Evolutionary conservation across 345 rosid genomes (phyloP), one percentile per base, ranked within the genome.

Genomic region (Aegle marmelos): DNA sequence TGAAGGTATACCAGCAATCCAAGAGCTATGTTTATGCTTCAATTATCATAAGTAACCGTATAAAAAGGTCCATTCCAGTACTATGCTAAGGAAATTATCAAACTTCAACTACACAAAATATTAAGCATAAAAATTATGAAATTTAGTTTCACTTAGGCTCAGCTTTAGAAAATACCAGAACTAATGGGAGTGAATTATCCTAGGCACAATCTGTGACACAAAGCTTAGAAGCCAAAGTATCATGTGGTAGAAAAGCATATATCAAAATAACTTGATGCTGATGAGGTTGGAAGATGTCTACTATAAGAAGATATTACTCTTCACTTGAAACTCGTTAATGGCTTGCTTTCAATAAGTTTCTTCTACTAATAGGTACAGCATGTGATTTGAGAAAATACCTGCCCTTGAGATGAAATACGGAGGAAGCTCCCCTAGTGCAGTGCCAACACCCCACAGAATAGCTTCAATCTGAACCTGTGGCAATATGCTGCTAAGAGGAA

Each of bases 361-460:
- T 61, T 31, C 1, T 5, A 66, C 67, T 74, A 6, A 19, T 24
- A 70, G 22, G 16, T 28, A 79, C 30, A 69, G 68, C 16, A 58
- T 14, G 50, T 30, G 31, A 30, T 39, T 30, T 7, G 33, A 45
- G 59, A 30, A 59, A 67, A 33, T 79, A 96, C 99, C 99, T 79
- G 99, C 98, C 76, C 98, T 91, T 76, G 99, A 91, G 82, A 97
- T 93, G 82, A 97, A 97, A 92, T 94, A 97, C 36, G 99, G 99
- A 86, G 99, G 99, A 86, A 97, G 98, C 86, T 97, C 99, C 63
- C 99, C 99, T 58, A 97, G 97, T 54, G 98, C 98, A 30, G 99
- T 97, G 79, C 99, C 99, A 70, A 97, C 22, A 45, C 99, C 99
- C 99, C 99, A 97, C 63, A 97, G 79, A 76, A 93, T 75, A 58